A percentile compares a stretch with the other conserved stretches of the same genome.
phyloP scores from a whole-genome alignment of 179 eudicot genomes.

The Sideroxylon spinosum region DNA sequence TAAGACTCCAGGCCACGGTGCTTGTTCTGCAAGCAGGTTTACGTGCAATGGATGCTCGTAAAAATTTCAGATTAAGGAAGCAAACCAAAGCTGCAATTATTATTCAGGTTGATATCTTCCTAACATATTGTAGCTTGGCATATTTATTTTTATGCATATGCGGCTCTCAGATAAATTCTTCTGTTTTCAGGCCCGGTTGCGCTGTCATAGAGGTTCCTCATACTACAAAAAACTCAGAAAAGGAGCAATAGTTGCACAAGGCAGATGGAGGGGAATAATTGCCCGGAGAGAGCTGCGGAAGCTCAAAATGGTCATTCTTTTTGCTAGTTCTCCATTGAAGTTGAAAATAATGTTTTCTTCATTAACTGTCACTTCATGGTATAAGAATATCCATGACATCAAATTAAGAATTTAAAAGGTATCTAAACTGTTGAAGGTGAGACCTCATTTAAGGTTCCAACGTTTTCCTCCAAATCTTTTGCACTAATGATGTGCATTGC shows the following conservation, averaged over 20 bases:
- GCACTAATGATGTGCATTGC: neutral
- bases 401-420: neutral
- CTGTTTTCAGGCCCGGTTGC: slow-evolving; percentile 59
- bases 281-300: slow-evolving; percentile 67
- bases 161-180: slow-evolving; percentile 15
- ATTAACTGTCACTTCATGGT: neutral
- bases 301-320: slow-evolving; percentile 73
- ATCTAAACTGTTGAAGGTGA: neutral
- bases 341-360: neutral
- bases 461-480: neutral
- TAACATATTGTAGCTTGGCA: slow-evolving; percentile 9
- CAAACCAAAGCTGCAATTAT: slow-evolving; percentile 63
- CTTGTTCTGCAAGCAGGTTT: slow-evolving; percentile 61
- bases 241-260: slow-evolving; percentile 69
- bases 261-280: slow-evolving; percentile 84
- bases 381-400: neutral
- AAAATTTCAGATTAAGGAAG: slow-evolving; percentile 48
- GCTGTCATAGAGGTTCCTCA: slow-evolving; percentile 60
- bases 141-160: slow-evolving; percentile 9
- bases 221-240: slow-evolving; percentile 61
- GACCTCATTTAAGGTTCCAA: neutral
- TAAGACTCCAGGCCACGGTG: slow-evolving; percentile 49
- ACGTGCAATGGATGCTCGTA: slow-evolving; percentile 71
- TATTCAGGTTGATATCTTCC: slow-evolving; percentile 63
- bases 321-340: slow-evolving; percentile 10